Evolutionary conservation across 163 green algal genomes (phyloP).

Genomic region (Volvox carteri): DNA sequence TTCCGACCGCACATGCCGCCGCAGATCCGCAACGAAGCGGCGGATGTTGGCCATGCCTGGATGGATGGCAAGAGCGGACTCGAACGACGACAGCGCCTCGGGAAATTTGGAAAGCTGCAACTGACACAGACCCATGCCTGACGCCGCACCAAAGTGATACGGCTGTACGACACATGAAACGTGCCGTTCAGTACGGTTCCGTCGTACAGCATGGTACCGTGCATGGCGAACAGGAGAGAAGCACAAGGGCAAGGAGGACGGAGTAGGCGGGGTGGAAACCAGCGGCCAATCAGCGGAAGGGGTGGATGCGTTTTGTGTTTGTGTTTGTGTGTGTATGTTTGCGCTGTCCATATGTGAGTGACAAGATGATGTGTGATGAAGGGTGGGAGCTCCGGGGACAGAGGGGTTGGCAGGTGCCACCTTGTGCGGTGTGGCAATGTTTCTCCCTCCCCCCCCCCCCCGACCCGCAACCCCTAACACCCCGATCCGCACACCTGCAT

Average conservation of each 20-base stretch:
- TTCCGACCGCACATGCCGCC: not conserved
- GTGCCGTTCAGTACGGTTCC: too few species aligned
- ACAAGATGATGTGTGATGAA: too few species aligned
- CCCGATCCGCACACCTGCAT: too few species aligned
- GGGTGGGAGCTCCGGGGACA: too few species aligned
- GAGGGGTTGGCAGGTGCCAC: too few species aligned
- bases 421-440: too few species aligned
- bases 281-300: not conserved
- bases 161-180: conserved; percentile 55
- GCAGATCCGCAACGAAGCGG: conserved; percentile 48
- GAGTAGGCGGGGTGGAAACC: not conserved
- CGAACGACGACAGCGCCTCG: conserved; percentile 64
- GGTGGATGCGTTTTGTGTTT: not conserved
- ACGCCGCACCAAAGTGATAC: conserved; percentile 80
- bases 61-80: conserved; percentile 67
- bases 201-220: too few species aligned
- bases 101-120: conserved; percentile 50
- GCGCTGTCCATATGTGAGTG: too few species aligned
- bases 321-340: too few species aligned
- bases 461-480: too few species aligned
- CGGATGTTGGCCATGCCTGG: conserved; percentile 58
- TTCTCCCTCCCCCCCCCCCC: too few species aligned
- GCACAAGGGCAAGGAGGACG: not conserved
- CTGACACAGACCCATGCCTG: conserved; percentile 77
- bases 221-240: not conserved